A percentile compares a stretch with the other conserved stretches of the same genome.
Evolutionary conservation across 495 filamentous ascomycete genomes (phyloP).

Genomic region (Chaetomium tenue): DNA sequence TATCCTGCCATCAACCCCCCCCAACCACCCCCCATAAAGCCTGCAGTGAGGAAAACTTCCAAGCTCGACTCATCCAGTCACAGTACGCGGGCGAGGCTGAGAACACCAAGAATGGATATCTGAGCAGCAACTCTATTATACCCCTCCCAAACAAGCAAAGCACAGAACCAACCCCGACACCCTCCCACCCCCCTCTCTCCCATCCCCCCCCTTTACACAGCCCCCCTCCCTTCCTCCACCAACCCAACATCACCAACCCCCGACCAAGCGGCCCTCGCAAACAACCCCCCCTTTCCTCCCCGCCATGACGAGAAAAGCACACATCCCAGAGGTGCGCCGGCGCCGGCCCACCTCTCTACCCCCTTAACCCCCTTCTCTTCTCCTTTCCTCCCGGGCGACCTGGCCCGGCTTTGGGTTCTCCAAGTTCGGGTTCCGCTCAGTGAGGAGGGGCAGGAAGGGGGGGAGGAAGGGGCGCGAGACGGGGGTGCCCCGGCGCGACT

Average conservation of each 20-base stretch:
- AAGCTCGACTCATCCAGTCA: conserved; percentile 22
- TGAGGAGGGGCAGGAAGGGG: background rate
- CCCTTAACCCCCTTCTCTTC: too few species aligned
- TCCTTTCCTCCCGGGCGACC: too few species aligned
- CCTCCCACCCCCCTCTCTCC: background rate
- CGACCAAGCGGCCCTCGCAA: background rate
- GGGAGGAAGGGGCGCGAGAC: background rate
- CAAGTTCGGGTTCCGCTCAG: too few species aligned
- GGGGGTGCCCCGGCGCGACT: conserved; percentile 12
- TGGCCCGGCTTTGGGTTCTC: background rate
- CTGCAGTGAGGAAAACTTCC: conserved; percentile 25
- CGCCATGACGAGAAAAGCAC: conserved; percentile 29
- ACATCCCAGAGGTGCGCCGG: conserved; percentile 23
- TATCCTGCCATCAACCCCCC: background rate
- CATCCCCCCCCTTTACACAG: background rate
- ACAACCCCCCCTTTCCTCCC: conserved; percentile 6
- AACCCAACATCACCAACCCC: background rate
- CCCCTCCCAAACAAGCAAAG: background rate
- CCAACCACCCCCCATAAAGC: background rate
- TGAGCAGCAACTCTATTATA: conserved; percentile 34
- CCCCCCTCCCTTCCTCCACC: background rate
- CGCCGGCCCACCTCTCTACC: background rate
- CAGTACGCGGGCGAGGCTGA: conserved; percentile 28
- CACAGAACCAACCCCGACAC: conserved; percentile 5
- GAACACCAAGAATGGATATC: conserved; percentile 47